Percentiles rank a stretch among this genome's conserved stretches.
Conservation (phyloP, 1,284 basidiomycete species). For the Malassezia vespertilionis region DNA sequence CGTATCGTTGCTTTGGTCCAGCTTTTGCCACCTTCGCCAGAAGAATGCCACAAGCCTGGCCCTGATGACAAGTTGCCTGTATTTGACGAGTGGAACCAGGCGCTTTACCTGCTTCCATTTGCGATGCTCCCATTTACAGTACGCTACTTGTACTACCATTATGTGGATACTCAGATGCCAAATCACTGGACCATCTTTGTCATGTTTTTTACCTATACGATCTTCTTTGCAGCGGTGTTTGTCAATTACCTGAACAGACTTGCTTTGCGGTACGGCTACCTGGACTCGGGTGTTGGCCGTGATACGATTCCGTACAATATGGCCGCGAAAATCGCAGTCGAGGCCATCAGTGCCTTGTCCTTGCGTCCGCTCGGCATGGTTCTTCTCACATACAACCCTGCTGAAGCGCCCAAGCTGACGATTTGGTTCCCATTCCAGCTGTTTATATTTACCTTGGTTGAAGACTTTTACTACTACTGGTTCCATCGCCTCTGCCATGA, state of each 20-base stretch:
- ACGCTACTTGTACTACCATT: conserved; percentile 2
- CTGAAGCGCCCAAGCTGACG: conserved; percentile 10
- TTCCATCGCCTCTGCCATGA: conserved; percentile 38
- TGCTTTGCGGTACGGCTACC: conserved; percentile 27
- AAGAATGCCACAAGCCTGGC: neutral
- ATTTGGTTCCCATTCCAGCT: conserved; percentile 22
- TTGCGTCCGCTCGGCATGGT: conserved; percentile 7
- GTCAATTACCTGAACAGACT: conserved; percentile 10
- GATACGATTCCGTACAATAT: conserved; percentile 32
- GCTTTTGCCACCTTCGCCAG: neutral
- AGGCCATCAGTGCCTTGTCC: conserved; percentile 15
- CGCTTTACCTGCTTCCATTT: neutral
- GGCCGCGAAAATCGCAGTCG: conserved; percentile 13
- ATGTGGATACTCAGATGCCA: neutral
- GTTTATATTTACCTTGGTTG: conserved; percentile 19
- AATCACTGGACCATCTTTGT: conserved; percentile 3
- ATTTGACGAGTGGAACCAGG: conserved; percentile 5
- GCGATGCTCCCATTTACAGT: neutral
- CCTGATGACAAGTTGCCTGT: neutral
- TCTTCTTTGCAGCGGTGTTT: neutral
- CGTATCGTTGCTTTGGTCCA: neutral
- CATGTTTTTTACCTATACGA: conserved; percentile 1
- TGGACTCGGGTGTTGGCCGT: conserved; percentile 22
- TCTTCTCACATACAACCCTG: conserved; percentile 17
- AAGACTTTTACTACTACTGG: conserved; percentile 40